These are phyloP conservation scores for Kuraishia ogatae DNA, from an alignment of 805 yeast species.

Conservation along the genomic window DNA sequence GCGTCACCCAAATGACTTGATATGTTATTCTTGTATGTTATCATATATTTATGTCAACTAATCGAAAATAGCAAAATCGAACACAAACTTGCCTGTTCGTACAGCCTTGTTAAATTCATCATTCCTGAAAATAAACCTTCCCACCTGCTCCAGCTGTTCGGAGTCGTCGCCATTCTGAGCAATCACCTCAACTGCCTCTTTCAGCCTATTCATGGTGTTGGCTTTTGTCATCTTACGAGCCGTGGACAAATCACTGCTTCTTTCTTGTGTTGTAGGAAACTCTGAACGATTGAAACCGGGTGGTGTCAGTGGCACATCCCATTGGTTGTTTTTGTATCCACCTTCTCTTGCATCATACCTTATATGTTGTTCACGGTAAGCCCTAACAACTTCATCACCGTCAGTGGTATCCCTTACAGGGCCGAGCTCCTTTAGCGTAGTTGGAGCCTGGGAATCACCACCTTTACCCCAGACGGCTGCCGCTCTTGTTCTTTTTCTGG, in stretches of 20 bases:
- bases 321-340: constrained; percentile 12
- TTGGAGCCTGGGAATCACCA: too few relatives aligned
- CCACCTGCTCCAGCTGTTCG: constrained; percentile 19
- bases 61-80: constrained; percentile 29
- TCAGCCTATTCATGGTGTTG: background rate
- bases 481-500: background rate
- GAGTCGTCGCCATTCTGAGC: background rate
- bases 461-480: background rate
- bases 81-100: constrained; percentile 16
- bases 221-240: background rate
- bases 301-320: constrained; percentile 30
- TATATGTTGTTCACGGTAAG: too few relatives aligned
- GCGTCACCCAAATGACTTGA: too few relatives aligned
- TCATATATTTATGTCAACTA: too few relatives aligned
- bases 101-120: constrained; percentile 29
- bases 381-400: too few relatives aligned
- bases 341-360: constrained; percentile 11
- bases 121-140: constrained; percentile 37
- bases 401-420: too few relatives aligned
- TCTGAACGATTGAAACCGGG: constrained; percentile 54
- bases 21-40: too few relatives aligned
- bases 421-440: too few relatives aligned
- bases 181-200: background rate
- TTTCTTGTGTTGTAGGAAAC: constrained; percentile 51
- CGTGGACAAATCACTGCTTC: constrained; percentile 23